Evolutionary conservation across 2,329 filamentous ascomycete genomes (phyloP), one percentile per base, ranked within the genome.

Genomic region (Cladosporium colombiae): DNA sequence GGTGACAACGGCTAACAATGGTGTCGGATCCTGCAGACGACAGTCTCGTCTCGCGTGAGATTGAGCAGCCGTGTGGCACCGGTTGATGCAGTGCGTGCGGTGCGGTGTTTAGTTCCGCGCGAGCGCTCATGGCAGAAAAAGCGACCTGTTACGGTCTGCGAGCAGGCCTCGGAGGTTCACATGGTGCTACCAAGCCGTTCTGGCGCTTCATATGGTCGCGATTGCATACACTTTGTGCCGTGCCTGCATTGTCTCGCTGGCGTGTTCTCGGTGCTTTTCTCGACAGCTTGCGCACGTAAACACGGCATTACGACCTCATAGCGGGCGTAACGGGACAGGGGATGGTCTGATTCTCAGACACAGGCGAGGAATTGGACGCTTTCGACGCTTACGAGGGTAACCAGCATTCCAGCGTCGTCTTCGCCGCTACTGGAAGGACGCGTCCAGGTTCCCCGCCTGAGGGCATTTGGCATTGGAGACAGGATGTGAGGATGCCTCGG

Each of bases 41-140:
- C 31, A 21, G 53, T 46, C 31, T 62, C 33, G 61, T 37, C 61
- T 55, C 52, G 52, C 52, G 52, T 63, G 25, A 56, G 50, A 52
- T 55, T 25, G 35, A 40, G 35, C 14, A 63, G 23, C 49, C 61
- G 35, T 40, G 61, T 56, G 61, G 61, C 61, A 55, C 49, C 50
- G 61, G 31, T 56, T 29, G 35, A 46, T 53, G 61, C 61, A 53
- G 23, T 31, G 29, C 46, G 35, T 33, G 46, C 60, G 33, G 35
- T 33, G 46, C 60, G 49, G 25, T 25, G 31, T 31, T 33, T 53
- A 62, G 21, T 46, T 40, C 60, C 60, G 49, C 33, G 16, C 27
- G 27, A 11, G 16, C 27, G 27, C 21, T 55, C n/a, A 25, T 29
- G 25, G 31, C 33, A 35, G n/a, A 18, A 46, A 46, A 50, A 44